Evolutionary conservation across 2,329 filamentous ascomycete species (phyloP).

Genomic region (Hymenoscyphus scutula): DNA sequence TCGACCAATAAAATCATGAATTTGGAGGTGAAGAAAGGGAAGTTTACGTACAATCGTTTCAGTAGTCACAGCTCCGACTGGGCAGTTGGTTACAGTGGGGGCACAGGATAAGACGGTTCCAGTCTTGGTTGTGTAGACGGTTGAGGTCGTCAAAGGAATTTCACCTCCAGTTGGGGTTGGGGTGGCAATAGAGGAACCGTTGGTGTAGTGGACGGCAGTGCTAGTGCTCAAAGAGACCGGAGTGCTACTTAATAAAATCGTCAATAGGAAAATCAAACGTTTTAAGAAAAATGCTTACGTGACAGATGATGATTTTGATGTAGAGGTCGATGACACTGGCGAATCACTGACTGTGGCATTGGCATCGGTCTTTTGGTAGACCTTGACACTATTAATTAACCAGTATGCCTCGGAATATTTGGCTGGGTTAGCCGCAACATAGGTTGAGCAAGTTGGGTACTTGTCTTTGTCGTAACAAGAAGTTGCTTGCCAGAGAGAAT

Average conservation of each 20-base stretch:
- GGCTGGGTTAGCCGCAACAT: constrained; percentile 30
- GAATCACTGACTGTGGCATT: too few relatives aligned
- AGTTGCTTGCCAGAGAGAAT: constrained; percentile 52
- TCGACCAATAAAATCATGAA: too few relatives aligned
- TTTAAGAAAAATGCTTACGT: not conserved
- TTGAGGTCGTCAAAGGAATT: constrained; percentile 24
- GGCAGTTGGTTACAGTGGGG: constrained; percentile 28
- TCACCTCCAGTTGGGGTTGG: not conserved
- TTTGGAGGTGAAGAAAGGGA: not conserved
- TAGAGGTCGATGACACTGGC: too few relatives aligned
- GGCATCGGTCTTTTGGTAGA: constrained; percentile 22
- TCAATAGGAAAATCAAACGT: not conserved
- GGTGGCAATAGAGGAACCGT: not conserved
- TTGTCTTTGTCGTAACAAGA: constrained; percentile 44
- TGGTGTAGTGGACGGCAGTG: not conserved
- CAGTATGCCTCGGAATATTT: constrained; percentile 29
- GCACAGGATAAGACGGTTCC: constrained; percentile 31
- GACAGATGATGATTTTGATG: not conserved
- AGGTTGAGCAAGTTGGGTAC: constrained; percentile 27
- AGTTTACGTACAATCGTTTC: constrained; percentile 29
- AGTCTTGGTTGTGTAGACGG: constrained; percentile 26
- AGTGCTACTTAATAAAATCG: not conserved
- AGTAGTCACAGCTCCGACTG: constrained; percentile 31
- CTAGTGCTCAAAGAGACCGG: not conserved
- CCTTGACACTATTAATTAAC: constrained; percentile 32